Evolutionary conservation across 139 green algal species (phyloP), one percentile per base, ranked within the genome.

Genomic region (Haematococcus sp.): DNA sequence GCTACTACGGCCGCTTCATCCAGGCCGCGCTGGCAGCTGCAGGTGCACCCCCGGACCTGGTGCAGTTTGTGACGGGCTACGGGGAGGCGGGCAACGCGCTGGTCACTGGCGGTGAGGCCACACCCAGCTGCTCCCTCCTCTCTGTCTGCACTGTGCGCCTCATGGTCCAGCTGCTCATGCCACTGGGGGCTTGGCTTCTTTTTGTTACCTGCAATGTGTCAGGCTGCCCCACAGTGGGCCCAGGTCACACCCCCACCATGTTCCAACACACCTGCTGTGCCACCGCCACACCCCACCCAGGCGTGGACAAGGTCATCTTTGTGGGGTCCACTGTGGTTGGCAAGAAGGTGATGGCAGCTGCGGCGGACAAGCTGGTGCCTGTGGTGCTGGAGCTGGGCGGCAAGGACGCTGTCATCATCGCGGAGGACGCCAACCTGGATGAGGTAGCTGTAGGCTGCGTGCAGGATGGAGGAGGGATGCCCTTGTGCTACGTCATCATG

Each of bases 361-460:
- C 92, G 7, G 84, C 91, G 11, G 81, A 83, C 9, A 93, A 76
- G 23, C 85, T 97, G 32, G 98, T 94, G 2, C 95, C 95, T 0
- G 93, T 98, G 28, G 89, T 94, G 44, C 87, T 99, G 71, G 95
- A 99, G 88, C 89, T 99, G 61, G 95, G 95, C 15, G 95, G 95
- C 40, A 99, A 99, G 80, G 94, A 98, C 81, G 76, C 95, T 19
- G 93, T 99, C 70, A 92, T 99, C 33, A 87, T 99, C 7, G 93
- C 86, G 60, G 89, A 97, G 9, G 94, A 98, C 76, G 92, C 90
- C 0, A 76, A 98, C 82, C 63, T 98, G 0, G 75, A 80, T 23
- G 79, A 94, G 88, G 88, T 91, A 66, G 22, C 61, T 40, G 65
- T 11, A 60, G 64, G n/a, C n/a, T n/a, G n/a, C n/a, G n/a, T n/a